These are phyloP conservation scores for Haematococcus lacustris DNA, from an alignment of 139 green algal genomes.

Conservation along the genomic window DNA sequence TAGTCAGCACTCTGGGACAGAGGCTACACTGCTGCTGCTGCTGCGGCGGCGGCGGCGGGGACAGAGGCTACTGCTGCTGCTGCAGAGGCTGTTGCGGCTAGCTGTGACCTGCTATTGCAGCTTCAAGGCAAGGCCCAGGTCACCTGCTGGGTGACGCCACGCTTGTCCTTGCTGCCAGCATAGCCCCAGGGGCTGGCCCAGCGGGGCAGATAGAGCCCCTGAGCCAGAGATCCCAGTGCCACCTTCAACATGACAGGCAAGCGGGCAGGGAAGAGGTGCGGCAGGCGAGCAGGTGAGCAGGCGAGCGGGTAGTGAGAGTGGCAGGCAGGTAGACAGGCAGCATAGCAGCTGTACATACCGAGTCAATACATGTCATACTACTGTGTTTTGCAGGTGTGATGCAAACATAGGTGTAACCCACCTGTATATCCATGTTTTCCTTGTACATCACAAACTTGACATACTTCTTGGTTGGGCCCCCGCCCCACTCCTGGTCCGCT, in stretches of 20 bases:
- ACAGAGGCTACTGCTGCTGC: too few species aligned
- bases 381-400: neutral
- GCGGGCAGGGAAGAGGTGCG: neutral
- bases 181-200: constrained; percentile 1
- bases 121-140: neutral
- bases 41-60: too few species aligned
- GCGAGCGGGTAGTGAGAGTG: neutral
- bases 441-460: constrained; percentile 79
- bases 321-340: too few species aligned
- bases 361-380: too few species aligned
- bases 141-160: constrained; percentile 63
- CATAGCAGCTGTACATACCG: neutral
- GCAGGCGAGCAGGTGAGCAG: neutral
- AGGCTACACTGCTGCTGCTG: too few species aligned
- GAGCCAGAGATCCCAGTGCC: constrained; percentile 14
- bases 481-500: constrained; percentile 27
- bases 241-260: constrained; percentile 5
- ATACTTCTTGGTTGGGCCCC: constrained; percentile 33
- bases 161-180: constrained; percentile 93
- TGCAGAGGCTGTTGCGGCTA: too few species aligned
- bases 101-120: neutral
- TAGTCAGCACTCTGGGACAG: too few species aligned
- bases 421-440: constrained; percentile 82
- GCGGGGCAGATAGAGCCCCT: constrained; percentile 3
- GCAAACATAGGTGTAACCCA: neutral